Percentiles rank a stretch among this genome's conserved stretches.
phyloP scores from a whole-genome alignment of 352 stramenopile genomes.

The Poterioochromonas sp. region DNA sequence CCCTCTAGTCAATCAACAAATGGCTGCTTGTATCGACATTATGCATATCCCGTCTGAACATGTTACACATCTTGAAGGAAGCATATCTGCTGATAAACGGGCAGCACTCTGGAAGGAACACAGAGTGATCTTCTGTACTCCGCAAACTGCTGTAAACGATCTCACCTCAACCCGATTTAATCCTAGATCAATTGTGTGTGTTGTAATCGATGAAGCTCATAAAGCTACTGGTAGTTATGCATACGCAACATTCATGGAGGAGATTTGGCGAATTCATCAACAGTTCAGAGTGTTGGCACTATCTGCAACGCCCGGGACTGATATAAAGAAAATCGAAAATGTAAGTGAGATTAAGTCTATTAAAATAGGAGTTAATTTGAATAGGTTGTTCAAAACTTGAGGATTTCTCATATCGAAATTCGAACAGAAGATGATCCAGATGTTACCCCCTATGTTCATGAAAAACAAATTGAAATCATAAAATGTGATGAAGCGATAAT shows the following conservation, averaged over 20 bases:
- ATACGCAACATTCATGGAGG: slow-evolving; percentile 79
- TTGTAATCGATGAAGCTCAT: slow-evolving; percentile 96
- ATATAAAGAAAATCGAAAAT: slow-evolving; percentile 71
- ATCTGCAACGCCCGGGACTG: slow-evolving; percentile 88
- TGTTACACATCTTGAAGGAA: slow-evolving; percentile 58
- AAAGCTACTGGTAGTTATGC: slow-evolving; percentile 90
- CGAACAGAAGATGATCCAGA: slow-evolving; percentile 83
- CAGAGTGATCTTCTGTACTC: slow-evolving; percentile 96
- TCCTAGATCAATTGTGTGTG: slow-evolving; percentile 75
- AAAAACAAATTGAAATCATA: slow-evolving; percentile 40
- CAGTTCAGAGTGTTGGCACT: slow-evolving; percentile 84
- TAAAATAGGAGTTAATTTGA: slow-evolving; percentile 54
- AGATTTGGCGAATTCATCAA: slow-evolving; percentile 46
- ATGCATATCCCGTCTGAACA: slow-evolving; percentile 73
- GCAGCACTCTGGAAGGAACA: slow-evolving; percentile 78
- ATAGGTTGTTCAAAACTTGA: slow-evolving; percentile 84
- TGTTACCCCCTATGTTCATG: slow-evolving; percentile 81
- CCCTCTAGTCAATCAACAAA: slow-evolving; percentile 94
- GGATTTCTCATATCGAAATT: slow-evolving; percentile 86
- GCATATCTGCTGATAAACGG: slow-evolving; percentile 46
- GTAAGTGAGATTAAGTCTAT: background rate
- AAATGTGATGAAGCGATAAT: too few relatives aligned
- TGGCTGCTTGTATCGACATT: slow-evolving; percentile 79
- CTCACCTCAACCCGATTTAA: slow-evolving; percentile 61
- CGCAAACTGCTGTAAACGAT: slow-evolving; percentile 94